phyloP scores from a whole-genome alignment of 1,284 basidiomycete genomes.

The Pseudozyma pruni region DNA sequence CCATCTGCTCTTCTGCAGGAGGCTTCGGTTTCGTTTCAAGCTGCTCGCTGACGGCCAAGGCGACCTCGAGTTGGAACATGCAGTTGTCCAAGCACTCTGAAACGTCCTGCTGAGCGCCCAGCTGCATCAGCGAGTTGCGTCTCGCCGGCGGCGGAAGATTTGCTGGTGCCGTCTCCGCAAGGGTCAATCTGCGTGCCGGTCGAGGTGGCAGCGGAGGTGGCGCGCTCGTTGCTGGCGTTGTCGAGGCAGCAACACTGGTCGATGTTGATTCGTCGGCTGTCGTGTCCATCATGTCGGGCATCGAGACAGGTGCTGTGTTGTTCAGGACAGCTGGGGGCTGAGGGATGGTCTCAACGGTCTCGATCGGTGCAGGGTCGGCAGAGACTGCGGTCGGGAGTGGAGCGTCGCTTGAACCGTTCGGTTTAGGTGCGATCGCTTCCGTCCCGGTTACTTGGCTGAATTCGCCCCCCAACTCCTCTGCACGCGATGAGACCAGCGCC shows the following conservation, averaged over 20 bases:
- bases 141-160: conserved; percentile 32
- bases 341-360: neutral
- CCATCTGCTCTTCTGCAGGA: conserved; percentile 18
- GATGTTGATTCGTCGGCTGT: conserved; percentile 11
- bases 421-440: neutral
- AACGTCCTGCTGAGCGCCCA: conserved; percentile 96
- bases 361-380: conserved; percentile 11
- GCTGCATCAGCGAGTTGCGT: conserved; percentile 60
- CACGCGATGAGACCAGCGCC: conserved; percentile 87
- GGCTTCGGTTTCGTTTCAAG: neutral
- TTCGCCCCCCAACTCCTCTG: conserved; percentile 74
- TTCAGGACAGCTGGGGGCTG: neutral
- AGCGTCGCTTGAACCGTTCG: neutral
- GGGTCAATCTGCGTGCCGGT: conserved; percentile 16
- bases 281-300: conserved; percentile 23
- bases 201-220: conserved; percentile 30
- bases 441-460: conserved; percentile 12
- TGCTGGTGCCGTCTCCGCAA: conserved; percentile 4
- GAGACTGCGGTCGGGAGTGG: neutral
- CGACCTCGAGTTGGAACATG: conserved; percentile 96
- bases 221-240: neutral
- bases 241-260: neutral
- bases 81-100: conserved; percentile 99
- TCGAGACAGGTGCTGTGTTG: neutral
- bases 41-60: conserved; percentile 73